Evolutionary conservation across 345 rosid genomes (phyloP).

Genomic region (Rhizophora mangle): DNA sequence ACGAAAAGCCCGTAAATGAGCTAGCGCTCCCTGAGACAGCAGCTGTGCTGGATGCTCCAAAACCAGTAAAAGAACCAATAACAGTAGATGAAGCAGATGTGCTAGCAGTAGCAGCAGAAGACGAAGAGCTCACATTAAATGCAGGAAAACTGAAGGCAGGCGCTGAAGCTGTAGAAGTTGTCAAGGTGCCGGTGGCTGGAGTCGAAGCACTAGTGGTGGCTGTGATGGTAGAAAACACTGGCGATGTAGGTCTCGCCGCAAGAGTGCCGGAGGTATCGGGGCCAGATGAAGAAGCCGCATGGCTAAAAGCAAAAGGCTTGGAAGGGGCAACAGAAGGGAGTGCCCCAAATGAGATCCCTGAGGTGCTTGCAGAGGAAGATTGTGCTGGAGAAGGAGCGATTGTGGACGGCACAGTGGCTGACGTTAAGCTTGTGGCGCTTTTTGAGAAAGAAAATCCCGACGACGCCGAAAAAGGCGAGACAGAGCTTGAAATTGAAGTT

Average conservation of each 20-base stretch:
- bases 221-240: constrained; percentile 4
- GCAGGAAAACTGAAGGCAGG: constrained; percentile 41
- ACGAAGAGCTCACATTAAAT: constrained; percentile 16
- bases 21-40: constrained; percentile 44
- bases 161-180: constrained; percentile 38
- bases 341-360: constrained; percentile 1
- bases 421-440: constrained; percentile 26
- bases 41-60: constrained; percentile 46
- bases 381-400: constrained; percentile 27
- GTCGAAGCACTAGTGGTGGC: constrained; percentile 40
- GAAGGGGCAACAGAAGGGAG: constrained; percentile 1
- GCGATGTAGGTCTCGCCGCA: not conserved
- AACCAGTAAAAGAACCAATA: constrained; percentile 48
- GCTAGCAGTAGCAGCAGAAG: constrained; percentile 31
- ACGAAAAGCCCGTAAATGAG: constrained; percentile 64
- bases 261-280: not conserved
- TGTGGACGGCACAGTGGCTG: constrained; percentile 24
- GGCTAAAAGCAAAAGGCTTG: not conserved
- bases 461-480: constrained; percentile 40
- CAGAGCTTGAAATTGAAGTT: constrained; percentile 21
- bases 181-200: constrained; percentile 30
- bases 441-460: constrained; percentile 44
- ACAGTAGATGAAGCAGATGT: constrained; percentile 36
- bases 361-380: constrained; percentile 13
- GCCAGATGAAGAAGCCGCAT: constrained; percentile 1